A percentile compares a stretch with the other conserved stretches of the same genome.
Evolutionary conservation across 129 eudicot species (phyloP).

Genomic region (Deinandra increscens): DNA sequence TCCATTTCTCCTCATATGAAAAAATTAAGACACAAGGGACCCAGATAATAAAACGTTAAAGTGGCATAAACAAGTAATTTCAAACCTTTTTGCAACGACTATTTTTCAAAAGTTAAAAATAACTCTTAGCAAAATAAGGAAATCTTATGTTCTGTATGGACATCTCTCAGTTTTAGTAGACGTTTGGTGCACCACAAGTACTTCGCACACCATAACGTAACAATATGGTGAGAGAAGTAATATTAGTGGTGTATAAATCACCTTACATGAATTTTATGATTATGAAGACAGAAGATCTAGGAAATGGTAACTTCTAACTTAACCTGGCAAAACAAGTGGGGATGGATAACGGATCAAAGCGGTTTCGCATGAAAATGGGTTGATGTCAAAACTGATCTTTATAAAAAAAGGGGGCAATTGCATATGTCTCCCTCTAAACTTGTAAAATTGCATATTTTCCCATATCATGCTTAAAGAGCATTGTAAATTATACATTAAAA

Average conservation of each 20-base stretch:
- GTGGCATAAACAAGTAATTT: background rate
- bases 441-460: too few species aligned
- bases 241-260: background rate
- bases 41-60: background rate
- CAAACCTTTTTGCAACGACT: background rate
- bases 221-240: slow-evolving; percentile 1
- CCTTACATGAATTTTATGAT: background rate
- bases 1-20: background rate
- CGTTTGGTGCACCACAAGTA: background rate
- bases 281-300: too few species aligned
- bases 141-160: background rate
- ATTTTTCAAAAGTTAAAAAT: background rate
- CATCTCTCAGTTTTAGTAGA: background rate
- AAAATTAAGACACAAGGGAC: background rate
- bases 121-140: background rate
- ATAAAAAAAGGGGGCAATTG: too few species aligned
- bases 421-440: too few species aligned
- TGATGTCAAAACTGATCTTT: too few species aligned
- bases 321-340: too few species aligned
- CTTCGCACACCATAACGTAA: background rate
- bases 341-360: too few species aligned
- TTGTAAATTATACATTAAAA: too few species aligned
- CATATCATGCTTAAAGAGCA: too few species aligned
- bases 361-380: too few species aligned
- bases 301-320: too few species aligned